Evolutionary conservation across 306 rosid genomes (phyloP).

Genomic region (Rosa multiflora): DNA sequence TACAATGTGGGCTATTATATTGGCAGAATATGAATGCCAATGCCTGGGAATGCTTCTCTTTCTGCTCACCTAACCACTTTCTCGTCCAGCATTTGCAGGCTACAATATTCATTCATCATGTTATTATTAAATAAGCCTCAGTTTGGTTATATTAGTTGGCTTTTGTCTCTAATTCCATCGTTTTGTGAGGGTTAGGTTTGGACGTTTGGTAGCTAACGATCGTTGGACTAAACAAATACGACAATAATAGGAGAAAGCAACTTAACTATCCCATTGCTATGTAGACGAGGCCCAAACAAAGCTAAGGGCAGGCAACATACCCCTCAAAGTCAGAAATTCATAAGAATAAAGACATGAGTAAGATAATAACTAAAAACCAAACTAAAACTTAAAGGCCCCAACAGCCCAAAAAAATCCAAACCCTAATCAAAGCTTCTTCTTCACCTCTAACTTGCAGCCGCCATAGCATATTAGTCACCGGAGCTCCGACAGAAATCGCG

Average conservation of each 20-base stretch:
- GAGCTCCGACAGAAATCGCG: too few species aligned
- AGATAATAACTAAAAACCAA: too few species aligned
- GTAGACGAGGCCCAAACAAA: too few species aligned
- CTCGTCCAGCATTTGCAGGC: conserved; percentile 2
- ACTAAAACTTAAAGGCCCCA: too few species aligned
- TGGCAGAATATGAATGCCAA: neutral
- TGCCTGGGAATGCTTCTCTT: neutral
- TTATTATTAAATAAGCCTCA: neutral
- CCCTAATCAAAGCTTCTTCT: too few species aligned
- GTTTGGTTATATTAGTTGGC: neutral
- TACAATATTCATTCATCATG: neutral
- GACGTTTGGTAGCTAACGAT: neutral
- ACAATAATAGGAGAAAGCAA: neutral
- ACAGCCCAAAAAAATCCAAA: too few species aligned
- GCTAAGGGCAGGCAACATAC: too few species aligned
- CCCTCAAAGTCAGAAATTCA: too few species aligned
- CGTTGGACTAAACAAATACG: neutral
- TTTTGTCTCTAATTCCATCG: neutral
- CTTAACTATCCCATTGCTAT: neutral
- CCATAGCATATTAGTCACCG: too few species aligned
- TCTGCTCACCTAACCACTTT: conserved; percentile 1
- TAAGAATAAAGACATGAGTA: too few species aligned
- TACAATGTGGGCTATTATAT: neutral
- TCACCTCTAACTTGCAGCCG: too few species aligned
- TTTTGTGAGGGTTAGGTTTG: neutral